These are phyloP conservation scores for Phoma sp. DNA, from an alignment of 2,329 filamentous ascomycete genomes.

Conservation along the genomic window DNA sequence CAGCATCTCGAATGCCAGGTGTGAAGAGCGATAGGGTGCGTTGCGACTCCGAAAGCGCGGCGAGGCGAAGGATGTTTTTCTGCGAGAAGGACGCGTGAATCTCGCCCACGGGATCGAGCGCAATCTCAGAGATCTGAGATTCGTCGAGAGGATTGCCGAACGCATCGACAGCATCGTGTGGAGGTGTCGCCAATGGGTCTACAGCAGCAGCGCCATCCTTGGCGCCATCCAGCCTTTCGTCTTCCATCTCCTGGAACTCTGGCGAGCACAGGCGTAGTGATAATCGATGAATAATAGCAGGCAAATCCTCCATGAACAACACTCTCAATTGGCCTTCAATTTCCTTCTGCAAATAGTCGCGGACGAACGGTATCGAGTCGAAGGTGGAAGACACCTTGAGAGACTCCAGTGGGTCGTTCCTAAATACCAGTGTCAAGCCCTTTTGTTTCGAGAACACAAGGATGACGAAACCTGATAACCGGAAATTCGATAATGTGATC, in stretches of 20 bases:
- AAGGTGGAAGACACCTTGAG: slow-evolving; percentile 99
- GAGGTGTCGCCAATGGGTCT: slow-evolving; percentile 82
- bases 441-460: slow-evolving; percentile 98
- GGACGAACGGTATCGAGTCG: slow-evolving; percentile 97
- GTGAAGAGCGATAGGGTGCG: slow-evolving; percentile 91
- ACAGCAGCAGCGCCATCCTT: slow-evolving; percentile 67
- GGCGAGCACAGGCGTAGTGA: slow-evolving; percentile 90
- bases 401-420: slow-evolving; percentile 96
- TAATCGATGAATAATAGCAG: slow-evolving; percentile 92
- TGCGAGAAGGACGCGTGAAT: slow-evolving; percentile 92
- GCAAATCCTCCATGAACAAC: slow-evolving; percentile 96
- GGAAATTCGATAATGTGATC: slow-evolving; percentile 94
- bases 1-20: slow-evolving; percentile 84
- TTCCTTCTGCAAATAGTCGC: slow-evolving; percentile 93
- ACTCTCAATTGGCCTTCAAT: slow-evolving; percentile 93
- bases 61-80: slow-evolving; percentile 87
- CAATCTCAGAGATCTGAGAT: slow-evolving; percentile 76
- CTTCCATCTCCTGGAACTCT: slow-evolving; percentile 76
- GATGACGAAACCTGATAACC: slow-evolving; percentile 95
- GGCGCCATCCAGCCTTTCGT: slow-evolving; percentile 57
- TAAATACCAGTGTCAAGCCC: slow-evolving; percentile 93
- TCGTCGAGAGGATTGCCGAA: slow-evolving; percentile 79
- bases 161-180: slow-evolving; percentile 81
- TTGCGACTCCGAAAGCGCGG: slow-evolving; percentile 84
- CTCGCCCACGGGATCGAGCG: slow-evolving; percentile 80